These are phyloP conservation scores for Podospora didyma DNA, from an alignment of 495 filamentous ascomycete species.

Conservation along the genomic window DNA sequence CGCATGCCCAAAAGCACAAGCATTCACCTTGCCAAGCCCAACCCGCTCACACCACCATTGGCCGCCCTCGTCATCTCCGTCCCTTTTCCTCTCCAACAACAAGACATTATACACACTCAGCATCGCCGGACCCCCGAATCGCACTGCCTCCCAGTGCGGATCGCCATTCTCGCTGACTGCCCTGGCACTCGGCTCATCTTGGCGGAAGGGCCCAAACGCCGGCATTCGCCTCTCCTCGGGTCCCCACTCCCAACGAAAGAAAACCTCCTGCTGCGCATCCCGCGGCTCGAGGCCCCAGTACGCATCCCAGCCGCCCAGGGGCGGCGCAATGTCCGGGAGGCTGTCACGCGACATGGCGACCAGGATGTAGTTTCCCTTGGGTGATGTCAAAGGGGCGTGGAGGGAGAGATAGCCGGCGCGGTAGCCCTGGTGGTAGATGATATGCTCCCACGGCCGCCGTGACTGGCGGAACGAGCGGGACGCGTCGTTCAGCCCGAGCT, in stretches of 20 bases:
- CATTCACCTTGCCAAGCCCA: constrained; percentile 10
- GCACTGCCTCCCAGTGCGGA: constrained; percentile 2
- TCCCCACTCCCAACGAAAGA: constrained; percentile 6
- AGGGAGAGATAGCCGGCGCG: constrained; percentile 13
- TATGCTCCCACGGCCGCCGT: constrained; percentile 7
- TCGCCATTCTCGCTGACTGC: constrained; percentile 1
- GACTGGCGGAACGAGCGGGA: not conserved
- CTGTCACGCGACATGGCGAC: constrained; percentile 16
- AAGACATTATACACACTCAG: constrained; percentile 9
- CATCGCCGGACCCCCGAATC: constrained; percentile 5
- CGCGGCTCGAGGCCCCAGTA: constrained; percentile 10
- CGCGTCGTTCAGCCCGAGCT: constrained; percentile 5
- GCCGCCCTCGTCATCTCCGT: not conserved
- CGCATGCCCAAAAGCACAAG: constrained; percentile 9
- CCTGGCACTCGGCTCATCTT: not conserved
- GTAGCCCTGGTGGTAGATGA: constrained; percentile 18
- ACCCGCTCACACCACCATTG: constrained; percentile 3
- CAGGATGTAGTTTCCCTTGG: constrained; percentile 1
- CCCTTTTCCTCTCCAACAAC: constrained; percentile 5
- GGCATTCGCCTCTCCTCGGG: not conserved
- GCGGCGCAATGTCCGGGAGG: constrained; percentile 12
- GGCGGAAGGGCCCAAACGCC: constrained; percentile 1
- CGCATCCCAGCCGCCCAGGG: constrained; percentile 6
- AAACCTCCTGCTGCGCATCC: not conserved
- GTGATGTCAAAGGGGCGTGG: constrained; percentile 2